Evolutionary conservation across 352 stramenopile species (phyloP).

Genomic region (Blastocystis sp.): DNA sequence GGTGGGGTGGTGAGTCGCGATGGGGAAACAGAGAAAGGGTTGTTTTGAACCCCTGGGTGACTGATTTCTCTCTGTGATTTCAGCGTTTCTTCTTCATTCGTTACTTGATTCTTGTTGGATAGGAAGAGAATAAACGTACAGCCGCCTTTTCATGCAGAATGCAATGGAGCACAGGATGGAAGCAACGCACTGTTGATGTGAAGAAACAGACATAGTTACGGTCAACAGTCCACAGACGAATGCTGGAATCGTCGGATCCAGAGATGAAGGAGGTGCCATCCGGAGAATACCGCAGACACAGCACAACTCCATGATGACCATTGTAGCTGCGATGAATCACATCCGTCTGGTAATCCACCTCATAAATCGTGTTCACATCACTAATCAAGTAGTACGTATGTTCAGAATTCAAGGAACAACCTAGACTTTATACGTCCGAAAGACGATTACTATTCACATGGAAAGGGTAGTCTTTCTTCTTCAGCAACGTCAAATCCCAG

Average conservation of each 20-base stretch:
- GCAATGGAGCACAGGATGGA: too few relatives aligned
- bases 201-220: background rate
- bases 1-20: too few relatives aligned
- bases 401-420: slow-evolving; percentile 78
- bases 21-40: too few relatives aligned
- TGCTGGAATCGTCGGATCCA: slow-evolving; percentile 82
- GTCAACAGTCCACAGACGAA: slow-evolving; percentile 78
- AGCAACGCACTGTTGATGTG: too few relatives aligned
- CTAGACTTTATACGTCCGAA: slow-evolving; percentile 78
- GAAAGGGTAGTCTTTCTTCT: slow-evolving; percentile 62
- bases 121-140: too few relatives aligned
- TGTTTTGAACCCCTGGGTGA: too few relatives aligned
- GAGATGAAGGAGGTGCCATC: slow-evolving; percentile 80
- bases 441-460: slow-evolving; percentile 80
- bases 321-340: slow-evolving; percentile 80
- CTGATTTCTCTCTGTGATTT: too few relatives aligned
- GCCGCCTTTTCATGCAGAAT: too few relatives aligned
- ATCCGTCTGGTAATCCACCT: slow-evolving; percentile 75
- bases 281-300: slow-evolving; percentile 81
- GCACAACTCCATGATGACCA: slow-evolving; percentile 80
- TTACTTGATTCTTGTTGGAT: too few relatives aligned
- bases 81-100: too few relatives aligned
- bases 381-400: slow-evolving; percentile 80
- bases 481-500: slow-evolving; percentile 71
- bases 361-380: slow-evolving; percentile 83